phyloP scores from a whole-genome alignment of 2,329 filamentous ascomycete species.

The Cladosporium austrohemisphaericum region DNA sequence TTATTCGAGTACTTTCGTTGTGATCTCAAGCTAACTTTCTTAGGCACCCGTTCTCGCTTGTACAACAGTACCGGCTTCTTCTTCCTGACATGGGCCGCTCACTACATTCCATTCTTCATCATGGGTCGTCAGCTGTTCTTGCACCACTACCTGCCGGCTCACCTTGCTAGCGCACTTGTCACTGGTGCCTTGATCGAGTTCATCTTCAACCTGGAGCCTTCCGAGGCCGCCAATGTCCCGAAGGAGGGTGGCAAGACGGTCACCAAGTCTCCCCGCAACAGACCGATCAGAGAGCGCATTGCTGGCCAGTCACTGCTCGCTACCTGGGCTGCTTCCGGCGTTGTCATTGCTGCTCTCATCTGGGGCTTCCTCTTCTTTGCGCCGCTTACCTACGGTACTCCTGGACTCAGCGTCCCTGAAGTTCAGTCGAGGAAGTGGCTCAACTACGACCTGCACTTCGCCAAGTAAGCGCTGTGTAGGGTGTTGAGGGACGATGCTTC shows the following conservation, averaged over 20 bases:
- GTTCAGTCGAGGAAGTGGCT: conserved; percentile 89
- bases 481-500: too few relatives aligned
- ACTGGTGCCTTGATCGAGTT: conserved; percentile 91
- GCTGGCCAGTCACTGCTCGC: conserved; percentile 71
- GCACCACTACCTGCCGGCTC: conserved; percentile 94
- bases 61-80: conserved; percentile 99
- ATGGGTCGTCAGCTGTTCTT: conserved; percentile 98
- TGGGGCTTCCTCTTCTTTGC: conserved; percentile 91
- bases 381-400: conserved; percentile 91
- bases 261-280: conserved; percentile 49
- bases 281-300: conserved; percentile 78
- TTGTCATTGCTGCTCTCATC: conserved; percentile 64
- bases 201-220: conserved; percentile 85
- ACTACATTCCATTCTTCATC: conserved; percentile 95
- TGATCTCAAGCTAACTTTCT: background rate
- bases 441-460: conserved; percentile 96
- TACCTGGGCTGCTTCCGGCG: conserved; percentile 72
- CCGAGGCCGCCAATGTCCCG: conserved; percentile 52
- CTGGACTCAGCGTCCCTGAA: conserved; percentile 74
- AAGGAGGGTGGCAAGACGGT: conserved; percentile 34
- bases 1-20: conserved; percentile 29
- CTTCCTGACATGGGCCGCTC: conserved; percentile 95
- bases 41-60: conserved; percentile 82
- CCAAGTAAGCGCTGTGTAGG: conserved; percentile 63
- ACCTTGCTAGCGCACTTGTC: conserved; percentile 85